phyloP scores from a whole-genome alignment of 2,329 filamentous ascomycete species.

The Claviceps sorghi region DNA sequence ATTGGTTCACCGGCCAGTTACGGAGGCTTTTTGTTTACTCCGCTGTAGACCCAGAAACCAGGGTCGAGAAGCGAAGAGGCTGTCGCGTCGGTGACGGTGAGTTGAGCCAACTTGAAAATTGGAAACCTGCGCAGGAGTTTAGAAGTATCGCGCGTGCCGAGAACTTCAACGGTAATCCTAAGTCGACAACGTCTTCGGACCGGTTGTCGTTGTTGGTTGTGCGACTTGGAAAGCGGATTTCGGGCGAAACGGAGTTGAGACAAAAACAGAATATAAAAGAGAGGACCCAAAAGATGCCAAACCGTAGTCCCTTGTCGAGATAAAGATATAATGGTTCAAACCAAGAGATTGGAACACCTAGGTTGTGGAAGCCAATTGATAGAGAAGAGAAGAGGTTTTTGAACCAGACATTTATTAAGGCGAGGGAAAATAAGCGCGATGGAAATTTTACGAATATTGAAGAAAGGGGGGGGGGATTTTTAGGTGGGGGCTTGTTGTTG shows the following conservation, averaged over 20 bases:
- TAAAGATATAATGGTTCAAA: no score
- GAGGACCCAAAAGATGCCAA: neutral
- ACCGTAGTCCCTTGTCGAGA: neutral
- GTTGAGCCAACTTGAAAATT: conserved; percentile 89
- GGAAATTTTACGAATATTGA: neutral
- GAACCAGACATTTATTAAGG: neutral
- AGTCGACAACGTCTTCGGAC: neutral
- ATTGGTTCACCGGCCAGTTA: conserved; percentile 44
- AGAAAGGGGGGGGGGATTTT: neutral
- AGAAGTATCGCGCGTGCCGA: neutral
- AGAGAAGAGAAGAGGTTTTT: neutral
- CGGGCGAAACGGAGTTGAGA: neutral
- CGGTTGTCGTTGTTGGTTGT: neutral
- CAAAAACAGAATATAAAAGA: neutral
- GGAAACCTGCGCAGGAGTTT: conserved; percentile 11
- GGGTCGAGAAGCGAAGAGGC: conserved; percentile 83
- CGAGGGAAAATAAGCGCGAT: conserved; percentile 1
- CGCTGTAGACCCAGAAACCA: conserved; percentile 84
- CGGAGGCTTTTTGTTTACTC: conserved; percentile 94
- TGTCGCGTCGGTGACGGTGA: conserved; percentile 54
- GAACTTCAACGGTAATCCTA: neutral
- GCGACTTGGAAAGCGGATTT: neutral
- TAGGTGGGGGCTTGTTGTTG: neutral
- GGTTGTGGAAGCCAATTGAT: neutral
- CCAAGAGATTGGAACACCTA: no score